phyloP scores from a whole-genome alignment of 345 rosid genomes.

The Populus ilicifolia region DNA sequence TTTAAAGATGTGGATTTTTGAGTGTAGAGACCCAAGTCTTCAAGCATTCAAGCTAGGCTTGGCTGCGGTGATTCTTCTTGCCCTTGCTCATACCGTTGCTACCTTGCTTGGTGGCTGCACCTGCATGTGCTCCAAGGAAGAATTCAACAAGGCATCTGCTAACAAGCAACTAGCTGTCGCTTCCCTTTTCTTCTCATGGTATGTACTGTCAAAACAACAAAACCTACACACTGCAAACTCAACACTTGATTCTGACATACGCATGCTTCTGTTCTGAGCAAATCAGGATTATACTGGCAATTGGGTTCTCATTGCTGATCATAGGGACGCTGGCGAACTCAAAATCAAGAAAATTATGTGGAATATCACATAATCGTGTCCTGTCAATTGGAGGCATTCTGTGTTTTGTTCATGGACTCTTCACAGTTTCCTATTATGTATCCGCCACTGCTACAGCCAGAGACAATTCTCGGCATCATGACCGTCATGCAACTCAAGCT shows the following conservation, averaged over 20 bases:
- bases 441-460: slow-evolving; percentile 60
- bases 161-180: slow-evolving; percentile 73
- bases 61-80: slow-evolving; percentile 62
- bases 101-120: slow-evolving; percentile 71
- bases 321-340: slow-evolving; percentile 62
- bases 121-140: slow-evolving; percentile 55
- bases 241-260: not conserved
- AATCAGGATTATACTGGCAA: slow-evolving; percentile 61
- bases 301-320: slow-evolving; percentile 70
- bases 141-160: slow-evolving; percentile 43
- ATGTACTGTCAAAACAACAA: not conserved
- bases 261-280: not conserved
- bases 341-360: slow-evolving; percentile 60
- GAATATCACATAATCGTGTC: slow-evolving; percentile 56
- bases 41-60: slow-evolving; percentile 71
- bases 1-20: slow-evolving; percentile 62
- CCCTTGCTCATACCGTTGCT: slow-evolving; percentile 55
- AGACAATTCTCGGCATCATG: slow-evolving; percentile 23
- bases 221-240: not conserved
- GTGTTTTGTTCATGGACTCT: slow-evolving; percentile 80
- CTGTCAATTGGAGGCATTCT: slow-evolving; percentile 69
- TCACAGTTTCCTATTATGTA: slow-evolving; percentile 58
- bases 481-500: not conserved
- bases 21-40: slow-evolving; percentile 74
- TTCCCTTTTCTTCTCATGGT: slow-evolving; percentile 85